Base-by-base conservation (phyloP, 2,329 filamentous ascomycete species). In the Aspergillus sp. region DNA sequence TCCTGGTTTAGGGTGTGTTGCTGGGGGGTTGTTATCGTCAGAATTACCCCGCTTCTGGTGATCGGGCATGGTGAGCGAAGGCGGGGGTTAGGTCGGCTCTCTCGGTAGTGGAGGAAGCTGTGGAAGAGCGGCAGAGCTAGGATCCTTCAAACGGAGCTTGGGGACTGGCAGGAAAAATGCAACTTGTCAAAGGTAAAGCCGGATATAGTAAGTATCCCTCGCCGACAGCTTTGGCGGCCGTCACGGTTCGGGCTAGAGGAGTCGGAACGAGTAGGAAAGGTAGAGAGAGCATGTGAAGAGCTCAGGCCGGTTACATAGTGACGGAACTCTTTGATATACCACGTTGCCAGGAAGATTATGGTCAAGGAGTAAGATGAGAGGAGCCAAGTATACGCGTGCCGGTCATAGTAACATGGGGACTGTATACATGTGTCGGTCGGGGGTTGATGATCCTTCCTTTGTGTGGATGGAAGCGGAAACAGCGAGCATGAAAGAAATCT, bases 41-140 rank as follows among this genome's bases (percentile, higher is more conserved):
- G 59, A 43, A 49, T 57, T 66, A 63, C 66, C 66, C 67, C 66
- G 67, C 66, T 69, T 69, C 66, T 64, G 50, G 43, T 65, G 53
- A 60, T 68, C 52, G 53, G 64, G 65, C 60, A 66, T 69, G 57
- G 54, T 59, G 31, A 30, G 53, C 4, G 47, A 48, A 19, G 55
- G 57, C 31, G 60, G 61, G 57, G 60, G 31, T 45, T 38, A n/a
- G 46, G 31, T 31, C 53, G 43, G 38, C n/a, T 22, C 7, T 53
- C 45, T 61, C 46, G 31, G 51, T 54, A 52, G 45, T 46, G 46
- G 38, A 23, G 53, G 58, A 43, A 41, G 52, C 54, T 55, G 28
- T 38, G 38, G 23, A 46, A 53, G 48, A 19, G 47, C 46, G 49
- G 47, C 23, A 43, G 54, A 53, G 48, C 59, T 56, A 61, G 28